Evolutionary conservation across 768 basidiomycete species (phyloP).

Genomic region (Mycena metata): DNA sequence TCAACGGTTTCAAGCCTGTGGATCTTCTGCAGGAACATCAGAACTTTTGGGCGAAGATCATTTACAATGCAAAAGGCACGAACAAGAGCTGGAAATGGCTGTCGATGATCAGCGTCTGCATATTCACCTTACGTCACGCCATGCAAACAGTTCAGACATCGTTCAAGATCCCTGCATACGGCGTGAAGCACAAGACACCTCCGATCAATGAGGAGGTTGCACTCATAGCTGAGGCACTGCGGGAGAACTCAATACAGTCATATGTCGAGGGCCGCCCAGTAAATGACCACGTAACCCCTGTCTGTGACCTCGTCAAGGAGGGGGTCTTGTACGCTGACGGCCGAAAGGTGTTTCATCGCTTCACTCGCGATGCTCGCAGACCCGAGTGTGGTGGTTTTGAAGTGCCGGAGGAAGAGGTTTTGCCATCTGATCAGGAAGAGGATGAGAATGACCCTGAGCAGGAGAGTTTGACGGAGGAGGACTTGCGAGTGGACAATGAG

Average conservation of each 20-base stretch:
- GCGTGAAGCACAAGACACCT: conserved; percentile 25
- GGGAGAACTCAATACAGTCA: conserved; percentile 19
- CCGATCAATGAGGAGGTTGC: not conserved
- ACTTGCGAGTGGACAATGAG: conserved; percentile 21
- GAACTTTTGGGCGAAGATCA: conserved; percentile 30
- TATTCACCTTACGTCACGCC: conserved; percentile 26
- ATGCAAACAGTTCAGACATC: conserved; percentile 25
- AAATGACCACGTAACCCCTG: not conserved
- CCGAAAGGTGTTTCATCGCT: conserved; percentile 4
- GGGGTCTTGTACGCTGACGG: conserved; percentile 28
- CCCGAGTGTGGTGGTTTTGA: not conserved
- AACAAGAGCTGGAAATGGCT: conserved; percentile 34
- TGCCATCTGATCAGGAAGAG: not conserved
- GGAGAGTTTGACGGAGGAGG: conserved; percentile 1
- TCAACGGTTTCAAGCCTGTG: too few relatives aligned
- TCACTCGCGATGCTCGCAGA: conserved; percentile 9
- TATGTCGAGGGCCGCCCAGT: conserved; percentile 20
- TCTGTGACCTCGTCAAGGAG: conserved; percentile 23
- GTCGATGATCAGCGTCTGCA: conserved; percentile 29
- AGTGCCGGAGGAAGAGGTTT: not conserved
- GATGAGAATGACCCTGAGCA: not conserved
- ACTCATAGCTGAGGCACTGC: conserved; percentile 1
- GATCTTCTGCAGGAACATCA: not conserved
- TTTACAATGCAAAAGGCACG: conserved; percentile 17
- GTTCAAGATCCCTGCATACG: conserved; percentile 25